Base-by-base conservation (phyloP, 208 protist species). In the Leishmania gerbilli region DNA sequence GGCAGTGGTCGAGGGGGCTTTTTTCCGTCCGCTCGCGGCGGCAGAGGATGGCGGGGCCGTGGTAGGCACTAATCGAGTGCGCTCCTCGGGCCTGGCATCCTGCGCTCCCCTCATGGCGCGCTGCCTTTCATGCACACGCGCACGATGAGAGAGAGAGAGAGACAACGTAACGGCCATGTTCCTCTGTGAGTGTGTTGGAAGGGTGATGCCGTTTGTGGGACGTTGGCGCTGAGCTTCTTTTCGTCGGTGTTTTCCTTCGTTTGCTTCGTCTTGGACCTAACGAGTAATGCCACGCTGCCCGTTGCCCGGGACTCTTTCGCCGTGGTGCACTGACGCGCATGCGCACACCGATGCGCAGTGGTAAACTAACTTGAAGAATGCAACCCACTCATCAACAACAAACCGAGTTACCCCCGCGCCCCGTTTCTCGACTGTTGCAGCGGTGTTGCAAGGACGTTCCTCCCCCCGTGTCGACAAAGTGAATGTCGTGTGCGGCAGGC, bases 221-320 rank as follows among this genome's bases (percentile, higher is more conserved):
- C 40, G 67, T 71, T 71, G 17, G 40, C 9, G 9, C 69, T 37
- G 19, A 17, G 21, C 42, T 37, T 79, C 55, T 53, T 40, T 4
- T 65, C 74, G 49, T 27, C 0, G 45, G n/a, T 49, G 40, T 40
- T 68, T 34, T 37, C n/a, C 56, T 51, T 77, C 40, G 62, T 56
- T 76, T 81, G 31, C 3, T 74, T 37, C 13, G 19, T 58, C 53
- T 56, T 80, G 19, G 42, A 58, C 24, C 71, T 84, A 79, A 76
- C 74, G 72, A 79, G 55, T 81, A 81, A 77, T 69, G 71, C 67
- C 37, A 31, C 65, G 51, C 45, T 17, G 19, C 47, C 42, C 27
- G 45, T 34, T 53, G n/a, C 24, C 45, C 40, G 19, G 13, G 24
- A 31, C 21, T 53, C 15, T 4, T 34, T 74, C 49, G 45, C 27